These are phyloP conservation scores for Xerocomus minutiporus DNA, from an alignment of 1,284 basidiomycete genomes.

Conservation along the genomic window DNA sequence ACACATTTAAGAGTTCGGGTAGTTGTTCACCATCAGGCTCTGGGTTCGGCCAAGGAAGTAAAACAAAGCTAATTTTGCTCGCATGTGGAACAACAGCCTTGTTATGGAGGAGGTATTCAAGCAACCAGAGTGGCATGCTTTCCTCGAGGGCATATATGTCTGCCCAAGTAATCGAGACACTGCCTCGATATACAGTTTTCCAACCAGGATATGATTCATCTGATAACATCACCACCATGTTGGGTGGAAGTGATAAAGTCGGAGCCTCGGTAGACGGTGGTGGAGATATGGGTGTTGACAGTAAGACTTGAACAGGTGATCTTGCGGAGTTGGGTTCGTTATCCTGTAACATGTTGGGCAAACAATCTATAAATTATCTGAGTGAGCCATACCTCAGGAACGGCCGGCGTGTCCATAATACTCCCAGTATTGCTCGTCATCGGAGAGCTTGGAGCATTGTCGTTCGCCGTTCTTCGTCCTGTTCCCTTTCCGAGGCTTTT, in stretches of 20 bases:
- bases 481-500: conserved; percentile 64
- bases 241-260: conserved; percentile 54
- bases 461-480: conserved; percentile 27
- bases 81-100: conserved; percentile 47
- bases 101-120: conserved; percentile 80
- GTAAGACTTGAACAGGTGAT: conserved; percentile 60
- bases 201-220: conserved; percentile 81
- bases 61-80: conserved; percentile 82
- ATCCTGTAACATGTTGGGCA: conserved; percentile 19
- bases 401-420: conserved; percentile 12
- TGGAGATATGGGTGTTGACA: conserved; percentile 66
- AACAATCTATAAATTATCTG: background rate
- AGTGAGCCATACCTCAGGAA: conserved; percentile 25
- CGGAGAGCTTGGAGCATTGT: conserved; percentile 28
- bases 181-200: conserved; percentile 75
- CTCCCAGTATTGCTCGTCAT: conserved; percentile 15
- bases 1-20: conserved; percentile 65
- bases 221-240: conserved; percentile 74
- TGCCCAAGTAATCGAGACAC: conserved; percentile 55
- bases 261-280: conserved; percentile 75
- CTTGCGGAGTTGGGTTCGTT: conserved; percentile 30
- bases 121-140: conserved; percentile 80
- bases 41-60: conserved; percentile 70
- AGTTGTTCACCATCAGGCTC: conserved; percentile 54
- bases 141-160: conserved; percentile 75